These are phyloP conservation scores for Gossypium thurberi DNA, from an alignment of 345 rosid species.

Conservation along the genomic window DNA sequence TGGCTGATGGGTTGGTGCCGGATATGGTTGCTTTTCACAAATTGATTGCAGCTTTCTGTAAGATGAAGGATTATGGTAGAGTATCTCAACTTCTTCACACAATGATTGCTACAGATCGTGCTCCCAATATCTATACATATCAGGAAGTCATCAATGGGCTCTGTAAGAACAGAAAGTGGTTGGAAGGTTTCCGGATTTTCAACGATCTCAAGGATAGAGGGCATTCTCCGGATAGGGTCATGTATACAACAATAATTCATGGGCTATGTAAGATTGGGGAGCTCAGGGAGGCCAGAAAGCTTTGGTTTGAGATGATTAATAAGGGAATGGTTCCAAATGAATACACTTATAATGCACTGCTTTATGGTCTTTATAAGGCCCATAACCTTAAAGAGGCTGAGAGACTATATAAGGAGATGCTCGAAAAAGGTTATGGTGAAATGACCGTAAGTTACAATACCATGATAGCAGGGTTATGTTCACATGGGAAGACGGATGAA, in stretches of 20 bases:
- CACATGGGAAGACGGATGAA: conserved; percentile 28
- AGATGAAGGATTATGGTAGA: conserved; percentile 18
- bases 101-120: conserved; percentile 33
- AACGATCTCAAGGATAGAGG: conserved; percentile 49
- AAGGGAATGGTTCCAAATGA: conserved; percentile 37
- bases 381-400: conserved; percentile 30
- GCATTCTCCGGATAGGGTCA: conserved; percentile 31
- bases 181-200: conserved; percentile 37
- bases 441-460: conserved; percentile 41
- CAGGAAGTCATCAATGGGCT: conserved; percentile 46
- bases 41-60: conserved; percentile 35
- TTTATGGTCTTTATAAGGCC: conserved; percentile 28
- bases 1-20: conserved; percentile 37
- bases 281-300: conserved; percentile 31
- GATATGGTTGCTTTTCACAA: conserved; percentile 24
- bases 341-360: conserved; percentile 31
- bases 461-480: conserved; percentile 45
- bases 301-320: conserved; percentile 50
- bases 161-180: conserved; percentile 26
- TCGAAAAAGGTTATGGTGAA: conserved; percentile 36
- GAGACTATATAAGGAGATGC: conserved; percentile 34
- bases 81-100: conserved; percentile 46
- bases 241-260: conserved; percentile 43
- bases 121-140: conserved; percentile 38
- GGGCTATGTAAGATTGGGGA: conserved; percentile 30